Conservation (phyloP, 352 stramenopile species). For the Phytophthora boehmeriae region DNA sequence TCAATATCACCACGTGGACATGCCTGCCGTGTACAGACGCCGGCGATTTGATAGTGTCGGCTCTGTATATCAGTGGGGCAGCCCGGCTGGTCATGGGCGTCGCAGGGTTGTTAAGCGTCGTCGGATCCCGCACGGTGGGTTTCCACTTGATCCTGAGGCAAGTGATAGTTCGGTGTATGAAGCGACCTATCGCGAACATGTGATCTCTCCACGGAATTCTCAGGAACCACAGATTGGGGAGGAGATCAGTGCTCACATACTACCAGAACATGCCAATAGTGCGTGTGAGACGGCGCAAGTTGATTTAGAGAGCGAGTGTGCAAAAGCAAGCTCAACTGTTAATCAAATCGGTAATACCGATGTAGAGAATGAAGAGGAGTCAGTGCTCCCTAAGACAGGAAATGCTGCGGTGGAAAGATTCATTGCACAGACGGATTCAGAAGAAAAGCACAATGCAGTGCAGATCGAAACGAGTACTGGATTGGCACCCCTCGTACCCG, state of each 20-base stretch:
- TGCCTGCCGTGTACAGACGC: conserved; percentile 26
- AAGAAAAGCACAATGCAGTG: not conserved
- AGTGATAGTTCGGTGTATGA: conserved; percentile 12
- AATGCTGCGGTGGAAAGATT: not conserved
- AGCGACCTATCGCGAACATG: conserved; percentile 1
- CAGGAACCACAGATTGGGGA: conserved; percentile 14
- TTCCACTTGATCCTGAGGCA: conserved; percentile 13
- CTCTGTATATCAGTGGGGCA: conserved; percentile 24
- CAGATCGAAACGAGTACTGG: not conserved
- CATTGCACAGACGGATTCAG: too few species aligned
- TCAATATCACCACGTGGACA: conserved; percentile 19
- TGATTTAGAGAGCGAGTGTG: conserved; percentile 12
- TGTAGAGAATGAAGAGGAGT: conserved; percentile 1
- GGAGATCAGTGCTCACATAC: conserved; percentile 9
- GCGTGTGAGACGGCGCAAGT: conserved; percentile 11
- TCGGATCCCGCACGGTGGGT: conserved; percentile 17
- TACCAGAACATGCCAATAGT: not conserved
- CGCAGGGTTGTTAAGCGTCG: conserved; percentile 34
- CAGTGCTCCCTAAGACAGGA: not conserved
- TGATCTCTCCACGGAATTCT: conserved; percentile 5
- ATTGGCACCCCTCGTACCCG: not conserved
- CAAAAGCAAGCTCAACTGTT: conserved; percentile 10
- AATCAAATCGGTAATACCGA: conserved; percentile 4
- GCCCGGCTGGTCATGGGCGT: conserved; percentile 13
- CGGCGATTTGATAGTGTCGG: conserved; percentile 31